Conservation (phyloP, 208 protist genomes). For the Leishmania braziliensis region DNA sequence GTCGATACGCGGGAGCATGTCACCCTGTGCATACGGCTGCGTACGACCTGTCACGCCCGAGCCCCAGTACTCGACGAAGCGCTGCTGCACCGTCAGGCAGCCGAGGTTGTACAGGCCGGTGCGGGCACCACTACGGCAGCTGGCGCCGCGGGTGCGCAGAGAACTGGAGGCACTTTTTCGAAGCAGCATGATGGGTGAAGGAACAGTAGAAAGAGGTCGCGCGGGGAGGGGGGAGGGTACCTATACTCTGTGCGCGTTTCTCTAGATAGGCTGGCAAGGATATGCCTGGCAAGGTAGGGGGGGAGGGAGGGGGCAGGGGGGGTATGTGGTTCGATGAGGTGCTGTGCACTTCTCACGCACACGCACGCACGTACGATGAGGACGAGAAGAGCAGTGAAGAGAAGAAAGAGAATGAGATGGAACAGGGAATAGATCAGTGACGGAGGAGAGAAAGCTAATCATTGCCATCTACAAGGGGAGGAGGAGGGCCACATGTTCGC, state of each 20-base stretch:
- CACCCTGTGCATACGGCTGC: constrained; percentile 84
- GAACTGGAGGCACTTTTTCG: constrained; percentile 20
- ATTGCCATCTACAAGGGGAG: not conserved
- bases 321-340: not conserved
- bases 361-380: not conserved
- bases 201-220: not conserved
- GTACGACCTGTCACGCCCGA: constrained; percentile 74
- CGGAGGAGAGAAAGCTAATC: not conserved
- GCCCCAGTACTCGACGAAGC: constrained; percentile 86
- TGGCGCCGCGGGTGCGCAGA: constrained; percentile 16
- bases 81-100: constrained; percentile 47
- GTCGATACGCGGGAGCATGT: constrained; percentile 76
- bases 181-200: constrained; percentile 16
- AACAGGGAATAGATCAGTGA: not conserved
- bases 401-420: not conserved
- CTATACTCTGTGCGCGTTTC: not conserved
- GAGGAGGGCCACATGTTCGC: not conserved
- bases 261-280: no score
- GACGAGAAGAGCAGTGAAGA: not conserved
- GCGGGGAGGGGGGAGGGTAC: not conserved
- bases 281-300: not conserved
- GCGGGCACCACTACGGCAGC: not conserved
- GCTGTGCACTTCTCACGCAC: not conserved
- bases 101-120: not conserved
- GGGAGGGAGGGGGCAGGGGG: not conserved